Conservation (phyloP, 2,329 filamentous ascomycete genomes). For the Polychaeton citri region DNA sequence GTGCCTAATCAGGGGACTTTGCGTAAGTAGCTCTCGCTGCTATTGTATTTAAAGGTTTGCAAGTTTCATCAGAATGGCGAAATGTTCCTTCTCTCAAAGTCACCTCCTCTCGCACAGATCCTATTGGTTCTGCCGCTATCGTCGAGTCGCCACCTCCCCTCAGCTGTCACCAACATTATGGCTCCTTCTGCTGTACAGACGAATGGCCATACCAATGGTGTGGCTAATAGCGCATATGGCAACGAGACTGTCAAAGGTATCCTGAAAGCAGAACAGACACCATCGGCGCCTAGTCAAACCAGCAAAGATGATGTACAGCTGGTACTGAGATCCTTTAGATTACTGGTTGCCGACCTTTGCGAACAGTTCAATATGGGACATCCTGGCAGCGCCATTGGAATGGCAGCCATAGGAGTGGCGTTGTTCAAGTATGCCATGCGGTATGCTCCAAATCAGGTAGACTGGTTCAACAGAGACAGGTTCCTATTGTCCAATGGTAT, state of each 20-base stretch:
- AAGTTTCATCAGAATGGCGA: too few relatives aligned
- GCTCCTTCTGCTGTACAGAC: neutral
- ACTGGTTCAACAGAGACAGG: constrained; percentile 31
- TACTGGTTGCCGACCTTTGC: constrained; percentile 53
- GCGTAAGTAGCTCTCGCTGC: neutral
- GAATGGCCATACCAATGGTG: neutral
- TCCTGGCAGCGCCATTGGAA: constrained; percentile 40
- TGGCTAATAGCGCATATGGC: neutral
- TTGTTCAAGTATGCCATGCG: constrained; percentile 32
- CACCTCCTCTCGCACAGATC: neutral
- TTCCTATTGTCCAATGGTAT: constrained; percentile 31
- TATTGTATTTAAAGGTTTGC: neutral
- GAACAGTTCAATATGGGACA: constrained; percentile 59
- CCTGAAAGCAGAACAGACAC: neutral
- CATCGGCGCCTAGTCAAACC: neutral
- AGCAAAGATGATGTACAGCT: constrained; percentile 24
- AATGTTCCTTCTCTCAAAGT: too few relatives aligned
- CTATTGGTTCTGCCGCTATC: neutral
- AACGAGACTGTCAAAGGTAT: neutral
- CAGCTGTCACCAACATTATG: neutral
- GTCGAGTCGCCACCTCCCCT: neutral
- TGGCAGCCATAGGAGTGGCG: constrained; percentile 31
- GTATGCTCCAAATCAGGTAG: constrained; percentile 25
- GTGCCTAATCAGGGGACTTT: neutral
- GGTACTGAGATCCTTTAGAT: constrained; percentile 42